These are phyloP conservation scores for Ulota crispa DNA, from an alignment of 225 moss, liverwort and hornwort genomes.

Conservation along the genomic window DNA sequence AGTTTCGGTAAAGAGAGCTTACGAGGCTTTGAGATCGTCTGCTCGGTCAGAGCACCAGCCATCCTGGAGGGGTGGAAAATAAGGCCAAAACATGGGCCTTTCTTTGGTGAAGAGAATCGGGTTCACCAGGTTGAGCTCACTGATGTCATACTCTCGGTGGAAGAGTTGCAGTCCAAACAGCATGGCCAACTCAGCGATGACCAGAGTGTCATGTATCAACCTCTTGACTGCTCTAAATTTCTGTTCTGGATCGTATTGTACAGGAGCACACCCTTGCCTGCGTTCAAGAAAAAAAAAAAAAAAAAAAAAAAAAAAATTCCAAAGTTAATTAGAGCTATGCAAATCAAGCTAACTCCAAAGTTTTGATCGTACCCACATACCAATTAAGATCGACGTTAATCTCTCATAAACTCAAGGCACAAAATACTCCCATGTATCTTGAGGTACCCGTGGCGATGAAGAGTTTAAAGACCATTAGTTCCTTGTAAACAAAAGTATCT, in stretches of 20 bases:
- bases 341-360: fast-evolving
- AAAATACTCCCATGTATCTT: no score
- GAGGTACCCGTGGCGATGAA: no score
- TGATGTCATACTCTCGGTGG: constrained; percentile 59
- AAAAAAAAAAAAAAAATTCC: no score
- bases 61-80: constrained; percentile 64
- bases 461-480: not conserved
- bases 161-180: constrained; percentile 67
- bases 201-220: constrained; percentile 36
- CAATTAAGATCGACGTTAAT: no score
- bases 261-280: constrained; percentile 72
- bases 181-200: constrained; percentile 63
- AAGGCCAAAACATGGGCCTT: constrained; percentile 60
- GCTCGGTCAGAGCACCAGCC: constrained; percentile 43
- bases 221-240: constrained; percentile 39
- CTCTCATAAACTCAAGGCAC: no score
- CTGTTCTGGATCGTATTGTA: constrained; percentile 37
- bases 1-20: constrained; percentile 10
- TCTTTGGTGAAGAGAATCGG: constrained; percentile 50
- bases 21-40: constrained; percentile 59
- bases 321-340: not conserved
- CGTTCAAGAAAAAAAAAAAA: not conserved
- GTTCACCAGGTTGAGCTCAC: constrained; percentile 49
- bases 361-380: not conserved
- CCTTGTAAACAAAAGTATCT: not conserved